A percentile compares a stretch with the other conserved stretches of the same genome.
Conservation (phyloP, 208 protist genomes). For the Endotrypanum monterogeii region DNA sequence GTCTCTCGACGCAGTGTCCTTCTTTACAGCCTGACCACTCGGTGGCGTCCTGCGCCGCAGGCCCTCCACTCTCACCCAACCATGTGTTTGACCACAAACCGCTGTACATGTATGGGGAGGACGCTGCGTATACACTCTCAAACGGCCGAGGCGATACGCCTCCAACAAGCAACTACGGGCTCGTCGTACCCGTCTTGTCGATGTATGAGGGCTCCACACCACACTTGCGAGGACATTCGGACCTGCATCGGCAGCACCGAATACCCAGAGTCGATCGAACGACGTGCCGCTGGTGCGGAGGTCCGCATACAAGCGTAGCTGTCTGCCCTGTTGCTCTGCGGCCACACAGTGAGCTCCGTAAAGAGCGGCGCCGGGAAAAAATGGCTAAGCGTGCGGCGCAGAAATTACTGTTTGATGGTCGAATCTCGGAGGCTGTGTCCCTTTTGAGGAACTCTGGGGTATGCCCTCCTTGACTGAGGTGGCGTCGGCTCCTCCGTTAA, state of each 20-base stretch:
- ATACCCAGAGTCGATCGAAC: constrained; percentile 17
- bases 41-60: background rate
- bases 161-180: background rate
- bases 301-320: constrained; percentile 28
- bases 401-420: constrained; percentile 39
- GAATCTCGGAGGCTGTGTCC: constrained; percentile 43
- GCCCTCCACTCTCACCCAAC: background rate
- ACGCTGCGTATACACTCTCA: background rate
- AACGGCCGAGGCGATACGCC: background rate
- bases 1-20: background rate
- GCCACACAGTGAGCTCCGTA: constrained; percentile 36
- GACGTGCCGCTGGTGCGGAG: constrained; percentile 45
- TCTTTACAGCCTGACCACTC: background rate
- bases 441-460: constrained; percentile 29
- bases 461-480: constrained; percentile 9
- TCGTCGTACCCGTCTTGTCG: background rate
- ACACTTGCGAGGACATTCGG: background rate
- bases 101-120: background rate
- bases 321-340: constrained; percentile 34
- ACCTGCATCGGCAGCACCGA: constrained; percentile 6
- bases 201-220: background rate
- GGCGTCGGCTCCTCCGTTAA: background rate
- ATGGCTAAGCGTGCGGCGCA: constrained; percentile 47
- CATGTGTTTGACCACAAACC: background rate
- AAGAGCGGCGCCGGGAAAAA: constrained; percentile 50